A percentile compares a stretch with the other conserved stretches of the same genome.
phyloP scores from a whole-genome alignment of 23 red algal species.

The Gracilaria domingensis region DNA sequence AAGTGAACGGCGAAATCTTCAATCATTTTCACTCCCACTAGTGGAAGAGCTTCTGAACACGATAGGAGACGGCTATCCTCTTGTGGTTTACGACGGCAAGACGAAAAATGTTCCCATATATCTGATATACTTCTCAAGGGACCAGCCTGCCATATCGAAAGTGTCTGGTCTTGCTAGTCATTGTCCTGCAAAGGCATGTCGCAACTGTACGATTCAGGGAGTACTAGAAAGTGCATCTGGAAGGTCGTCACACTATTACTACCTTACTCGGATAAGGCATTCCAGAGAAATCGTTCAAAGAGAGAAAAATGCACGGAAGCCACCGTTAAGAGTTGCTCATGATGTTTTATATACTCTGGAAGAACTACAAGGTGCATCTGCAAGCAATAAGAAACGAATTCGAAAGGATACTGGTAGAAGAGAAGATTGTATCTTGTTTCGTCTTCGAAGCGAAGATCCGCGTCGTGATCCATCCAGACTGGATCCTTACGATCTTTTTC shows the following conservation, averaged over 20 bases:
- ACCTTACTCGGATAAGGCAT: background rate
- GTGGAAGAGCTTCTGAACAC: background rate
- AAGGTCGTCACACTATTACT: background rate
- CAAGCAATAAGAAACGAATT: background rate
- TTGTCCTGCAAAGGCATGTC: background rate
- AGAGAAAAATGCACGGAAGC: background rate
- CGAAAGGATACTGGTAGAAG: background rate
- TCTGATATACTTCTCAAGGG: background rate
- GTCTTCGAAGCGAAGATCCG: background rate
- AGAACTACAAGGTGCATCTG: background rate
- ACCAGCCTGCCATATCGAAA: conserved; percentile 16
- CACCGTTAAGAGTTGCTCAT: background rate
- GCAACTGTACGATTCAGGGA: conserved; percentile 8
- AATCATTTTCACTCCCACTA: conserved; percentile 6
- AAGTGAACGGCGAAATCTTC: background rate
- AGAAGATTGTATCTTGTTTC: background rate
- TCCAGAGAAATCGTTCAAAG: too few relatives aligned
- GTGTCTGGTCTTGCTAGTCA: background rate
- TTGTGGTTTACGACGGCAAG: background rate
- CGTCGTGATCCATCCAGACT: background rate
- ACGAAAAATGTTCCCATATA: background rate
- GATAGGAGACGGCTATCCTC: background rate
- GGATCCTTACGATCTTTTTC: background rate
- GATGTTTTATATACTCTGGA: background rate
- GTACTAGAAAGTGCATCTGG: background rate